A percentile compares a stretch with the other conserved stretches of the same genome.
Evolutionary conservation across 2,329 filamentous ascomycete species (phyloP).

Genomic region (Teratosphaeria gauchensis): DNA sequence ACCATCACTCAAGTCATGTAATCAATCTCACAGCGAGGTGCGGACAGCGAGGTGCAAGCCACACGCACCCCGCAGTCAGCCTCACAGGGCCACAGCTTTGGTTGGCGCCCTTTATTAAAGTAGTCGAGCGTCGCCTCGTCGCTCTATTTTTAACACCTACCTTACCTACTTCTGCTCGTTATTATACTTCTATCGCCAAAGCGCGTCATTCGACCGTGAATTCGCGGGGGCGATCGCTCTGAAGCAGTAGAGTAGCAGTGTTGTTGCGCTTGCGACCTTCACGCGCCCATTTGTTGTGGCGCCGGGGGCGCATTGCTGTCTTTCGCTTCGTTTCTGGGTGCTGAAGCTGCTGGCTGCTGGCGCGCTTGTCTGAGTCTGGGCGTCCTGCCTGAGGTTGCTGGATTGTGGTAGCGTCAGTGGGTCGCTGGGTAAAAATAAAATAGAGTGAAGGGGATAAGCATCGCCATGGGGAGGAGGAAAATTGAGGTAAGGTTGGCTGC

Average conservation of each 20-base stretch:
- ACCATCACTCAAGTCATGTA: too few species aligned
- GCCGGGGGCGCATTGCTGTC: neutral
- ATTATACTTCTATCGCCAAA: neutral
- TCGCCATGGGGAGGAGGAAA: conserved; percentile 89
- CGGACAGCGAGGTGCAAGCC: neutral
- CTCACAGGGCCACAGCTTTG: too few species aligned
- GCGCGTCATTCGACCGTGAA: neutral
- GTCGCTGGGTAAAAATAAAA: neutral
- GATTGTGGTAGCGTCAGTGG: neutral
- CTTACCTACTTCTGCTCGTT: neutral
- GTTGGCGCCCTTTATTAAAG: neutral
- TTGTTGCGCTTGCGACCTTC: neutral
- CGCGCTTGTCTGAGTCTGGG: neutral
- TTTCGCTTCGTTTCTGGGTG: neutral
- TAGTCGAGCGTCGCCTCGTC: too few species aligned
- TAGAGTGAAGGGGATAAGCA: neutral
- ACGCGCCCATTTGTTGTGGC: neutral
- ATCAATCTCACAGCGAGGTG: too few species aligned
- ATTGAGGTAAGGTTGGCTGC: conserved; percentile 53
- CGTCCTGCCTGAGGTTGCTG: neutral
- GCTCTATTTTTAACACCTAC: neutral
- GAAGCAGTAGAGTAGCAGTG: neutral
- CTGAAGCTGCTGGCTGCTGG: neutral
- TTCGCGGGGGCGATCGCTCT: neutral
- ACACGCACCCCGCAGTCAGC: too few species aligned